Evolutionary conservation across 1,139 yeast species (phyloP), one percentile per base, ranked within the genome.

Genomic region (Geotrichum aggregatum): DNA sequence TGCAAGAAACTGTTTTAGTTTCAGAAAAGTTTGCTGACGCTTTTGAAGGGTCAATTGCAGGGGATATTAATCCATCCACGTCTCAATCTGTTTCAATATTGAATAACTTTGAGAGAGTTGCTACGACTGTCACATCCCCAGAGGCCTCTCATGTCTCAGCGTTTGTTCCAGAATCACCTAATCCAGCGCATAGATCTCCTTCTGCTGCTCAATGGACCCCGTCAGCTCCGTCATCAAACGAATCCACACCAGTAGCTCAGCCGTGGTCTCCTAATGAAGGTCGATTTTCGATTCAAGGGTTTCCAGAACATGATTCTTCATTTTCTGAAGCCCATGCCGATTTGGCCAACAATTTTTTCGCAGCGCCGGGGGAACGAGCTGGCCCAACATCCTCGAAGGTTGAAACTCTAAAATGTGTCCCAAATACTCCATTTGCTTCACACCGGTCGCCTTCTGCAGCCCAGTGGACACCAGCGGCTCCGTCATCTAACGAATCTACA

Each of bases 391-490:
- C n/a, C n/a, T n/a, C n/a, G n/a, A n/a, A n/a, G n/a, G n/a, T n/a
- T n/a, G n/a, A n/a, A n/a, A n/a, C n/a, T n/a, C n/a, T n/a, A 8
- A 24, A 24, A 24, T 24, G 28, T 24, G 28, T 24, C 28, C 8
- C 28, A 5, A 24, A 24, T 10, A 19, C 46, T 19, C 47, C 47
- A 11, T 11, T 21, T 7, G n/a, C 19, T 16, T 39, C 47, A 21
- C 13, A 24, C 18, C n/a, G 51, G 16, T 48, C 51, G 19, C 51
- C 51, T 24, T 45, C 47, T 11, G 51, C 51, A 3, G 47, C 38
- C 18, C 24, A 31, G 18, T 48, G 51, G 51, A 21, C 51, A 13
- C 51, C 51, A 10, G 51, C 35, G 13, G 18, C 42, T 21, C 47
- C 51, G n/a, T 36, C 47, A 13, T 36, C 47, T 7, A 43, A 35